Percentiles rank a stretch among this genome's conserved stretches.
These are phyloP conservation scores for Plasmodium chabaudi DNA, from an alignment of 169 alveolate genomes.

Conservation along the genomic window DNA sequence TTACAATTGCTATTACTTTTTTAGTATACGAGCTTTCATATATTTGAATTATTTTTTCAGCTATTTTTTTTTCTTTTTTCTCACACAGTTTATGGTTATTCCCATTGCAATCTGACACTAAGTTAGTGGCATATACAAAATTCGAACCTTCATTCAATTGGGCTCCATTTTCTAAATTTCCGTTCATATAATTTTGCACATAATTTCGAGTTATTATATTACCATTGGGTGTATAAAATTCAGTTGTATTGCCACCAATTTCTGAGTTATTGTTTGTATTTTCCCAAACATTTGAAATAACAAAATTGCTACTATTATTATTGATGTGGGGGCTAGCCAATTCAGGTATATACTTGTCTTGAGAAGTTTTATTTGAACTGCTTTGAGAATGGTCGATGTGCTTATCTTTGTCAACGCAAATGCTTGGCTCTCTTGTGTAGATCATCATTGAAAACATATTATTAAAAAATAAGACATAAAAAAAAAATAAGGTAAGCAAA, in stretches of 20 bases:
- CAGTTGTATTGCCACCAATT: not conserved
- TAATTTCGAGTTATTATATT: too few relatives aligned
- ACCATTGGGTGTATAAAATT: not conserved
- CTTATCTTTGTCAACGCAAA: too few relatives aligned
- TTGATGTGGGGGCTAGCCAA: too few relatives aligned
- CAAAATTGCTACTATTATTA: too few relatives aligned
- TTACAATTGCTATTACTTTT: not conserved
- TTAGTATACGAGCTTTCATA: not conserved
- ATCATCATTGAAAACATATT: conserved; percentile 18
- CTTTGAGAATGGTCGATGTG: too few relatives aligned
- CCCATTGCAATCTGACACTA: too few relatives aligned
- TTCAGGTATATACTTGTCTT: too few relatives aligned
- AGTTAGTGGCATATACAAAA: too few relatives aligned
- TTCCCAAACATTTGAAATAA: not conserved
- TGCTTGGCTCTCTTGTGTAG: not conserved
- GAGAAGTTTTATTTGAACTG: too few relatives aligned
- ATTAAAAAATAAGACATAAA: conserved; percentile 54
- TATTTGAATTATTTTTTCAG: not conserved
- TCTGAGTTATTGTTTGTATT: not conserved
- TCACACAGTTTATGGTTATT: not conserved
- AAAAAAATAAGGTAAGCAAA: conserved; percentile 19
- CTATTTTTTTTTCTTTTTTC: not conserved
- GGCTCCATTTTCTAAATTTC: too few relatives aligned
- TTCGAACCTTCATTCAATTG: too few relatives aligned
- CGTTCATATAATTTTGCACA: too few relatives aligned